Conservation (phyloP, 192 early-diverging fungal species). For the Umbelopsis vinacea region DNA sequence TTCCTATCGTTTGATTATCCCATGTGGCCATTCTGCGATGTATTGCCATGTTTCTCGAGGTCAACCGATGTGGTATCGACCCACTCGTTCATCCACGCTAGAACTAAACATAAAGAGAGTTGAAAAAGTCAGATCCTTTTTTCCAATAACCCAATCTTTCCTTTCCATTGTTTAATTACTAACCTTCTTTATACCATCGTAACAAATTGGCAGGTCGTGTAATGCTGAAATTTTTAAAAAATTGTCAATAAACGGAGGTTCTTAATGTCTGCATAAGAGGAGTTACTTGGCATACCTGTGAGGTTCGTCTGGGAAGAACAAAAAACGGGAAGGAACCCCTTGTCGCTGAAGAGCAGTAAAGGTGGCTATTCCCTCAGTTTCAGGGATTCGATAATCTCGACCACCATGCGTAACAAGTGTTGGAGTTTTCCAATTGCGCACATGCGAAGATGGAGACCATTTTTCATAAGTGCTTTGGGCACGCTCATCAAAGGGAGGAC, state of each 20-base stretch:
- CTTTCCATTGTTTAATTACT: neutral
- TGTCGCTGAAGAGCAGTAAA: slow-evolving; percentile 79
- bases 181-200: slow-evolving; percentile 70
- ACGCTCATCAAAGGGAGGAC: slow-evolving; percentile 57
- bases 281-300: slow-evolving; percentile 46
- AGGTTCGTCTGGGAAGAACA: slow-evolving; percentile 81
- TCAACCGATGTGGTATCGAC: neutral
- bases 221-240: neutral
- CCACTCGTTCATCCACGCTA: neutral
- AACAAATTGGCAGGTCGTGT: slow-evolving; percentile 72
- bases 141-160: too few relatives aligned
- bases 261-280: neutral
- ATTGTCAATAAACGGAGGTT: neutral
- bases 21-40: neutral
- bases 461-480: slow-evolving; percentile 55
- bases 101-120: neutral
- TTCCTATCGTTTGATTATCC: too few relatives aligned
- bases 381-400: slow-evolving; percentile 68
- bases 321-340: slow-evolving; percentile 66
- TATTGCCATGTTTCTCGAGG: neutral
- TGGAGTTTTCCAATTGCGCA: slow-evolving; percentile 68
- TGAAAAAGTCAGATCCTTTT: too few relatives aligned
- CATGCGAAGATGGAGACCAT: slow-evolving; percentile 65
- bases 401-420: slow-evolving; percentile 74
- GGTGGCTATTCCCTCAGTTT: slow-evolving; percentile 69